These are phyloP conservation scores for Vitis rotundifolia DNA, from an alignment of 164 flowering plant genomes.

Conservation along the genomic window DNA sequence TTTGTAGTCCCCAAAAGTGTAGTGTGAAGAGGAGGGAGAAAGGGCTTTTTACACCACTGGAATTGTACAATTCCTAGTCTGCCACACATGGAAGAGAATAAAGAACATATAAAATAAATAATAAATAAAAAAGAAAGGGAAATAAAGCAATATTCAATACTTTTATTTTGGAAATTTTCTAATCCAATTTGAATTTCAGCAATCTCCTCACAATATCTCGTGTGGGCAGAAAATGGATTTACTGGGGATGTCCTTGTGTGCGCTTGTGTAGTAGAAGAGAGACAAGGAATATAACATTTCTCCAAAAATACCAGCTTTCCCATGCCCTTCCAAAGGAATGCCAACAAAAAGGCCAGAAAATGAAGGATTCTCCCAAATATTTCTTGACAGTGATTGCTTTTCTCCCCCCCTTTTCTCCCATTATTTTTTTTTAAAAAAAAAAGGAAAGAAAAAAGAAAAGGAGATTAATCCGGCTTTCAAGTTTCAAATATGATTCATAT, in stretches of 20 bases:
- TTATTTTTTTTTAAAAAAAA: no score
- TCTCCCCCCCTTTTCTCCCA: not conserved
- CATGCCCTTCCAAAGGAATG: slow-evolving; percentile 31
- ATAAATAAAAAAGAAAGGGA: not conserved
- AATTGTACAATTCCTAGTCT: slow-evolving; percentile 30
- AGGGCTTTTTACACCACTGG: slow-evolving; percentile 45
- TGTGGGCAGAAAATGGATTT: slow-evolving; percentile 1
- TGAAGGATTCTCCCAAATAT: slow-evolving; percentile 32
- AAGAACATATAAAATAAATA: slow-evolving; percentile 3
- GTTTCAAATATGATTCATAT: slow-evolving; percentile 11
- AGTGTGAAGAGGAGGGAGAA: slow-evolving; percentile 14
- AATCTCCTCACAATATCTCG: not conserved
- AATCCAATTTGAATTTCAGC: not conserved
- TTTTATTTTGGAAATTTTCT: not conserved
- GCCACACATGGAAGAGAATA: slow-evolving; percentile 24
- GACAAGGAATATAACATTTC: slow-evolving; percentile 17
- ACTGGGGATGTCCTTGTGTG: slow-evolving; percentile 1
- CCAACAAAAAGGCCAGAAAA: slow-evolving; percentile 28
- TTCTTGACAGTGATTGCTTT: slow-evolving; percentile 35
- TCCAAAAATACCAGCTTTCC: slow-evolving; percentile 18
- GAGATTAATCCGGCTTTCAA: not conserved
- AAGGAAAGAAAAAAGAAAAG: not conserved
- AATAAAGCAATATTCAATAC: not conserved
- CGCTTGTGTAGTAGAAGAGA: slow-evolving; percentile 13
- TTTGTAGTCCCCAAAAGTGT: slow-evolving; percentile 55